Conservation (phyloP, 352 stramenopile genomes). For the Phytophthora ramorum region DNA sequence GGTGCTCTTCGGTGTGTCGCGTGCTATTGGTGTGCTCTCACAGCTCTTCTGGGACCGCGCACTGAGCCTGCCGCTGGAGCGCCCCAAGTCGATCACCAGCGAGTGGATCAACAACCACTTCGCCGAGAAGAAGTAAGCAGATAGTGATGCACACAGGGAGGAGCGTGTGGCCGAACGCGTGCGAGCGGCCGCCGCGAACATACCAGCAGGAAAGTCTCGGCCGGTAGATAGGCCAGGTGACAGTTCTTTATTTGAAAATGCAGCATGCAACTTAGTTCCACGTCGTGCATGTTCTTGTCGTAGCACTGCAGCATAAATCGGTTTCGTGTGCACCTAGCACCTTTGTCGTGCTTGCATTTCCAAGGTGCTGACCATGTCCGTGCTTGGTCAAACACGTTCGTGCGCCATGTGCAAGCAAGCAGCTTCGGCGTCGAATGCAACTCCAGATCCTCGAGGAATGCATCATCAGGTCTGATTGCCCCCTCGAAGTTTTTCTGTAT, state of each 20-base stretch:
- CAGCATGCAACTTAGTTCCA: conserved; percentile 32
- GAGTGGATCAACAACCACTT: conserved; percentile 98
- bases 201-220: conserved; percentile 25
- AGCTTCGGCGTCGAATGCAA: background rate
- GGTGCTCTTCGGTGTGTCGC: conserved; percentile 99
- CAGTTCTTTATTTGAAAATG: conserved; percentile 51
- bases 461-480: conserved; percentile 1
- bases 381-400: background rate
- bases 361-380: background rate
- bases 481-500: conserved; percentile 6
- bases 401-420: background rate
- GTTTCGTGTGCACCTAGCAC: background rate
- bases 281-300: background rate
- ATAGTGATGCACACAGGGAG: conserved; percentile 20
- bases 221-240: conserved; percentile 33
- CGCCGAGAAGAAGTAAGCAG: conserved; percentile 79
- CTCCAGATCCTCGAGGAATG: background rate
- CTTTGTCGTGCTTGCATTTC: background rate
- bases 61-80: conserved; percentile 97
- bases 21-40: conserved; percentile 97
- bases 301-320: too few species aligned
- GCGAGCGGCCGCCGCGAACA: conserved; percentile 14
- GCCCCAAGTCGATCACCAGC: conserved; percentile 98
- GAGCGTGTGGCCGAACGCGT: background rate
- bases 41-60: conserved; percentile 99